phyloP scores from a whole-genome alignment of 2,329 filamentous ascomycete species.

The Claviceps sp. region DNA sequence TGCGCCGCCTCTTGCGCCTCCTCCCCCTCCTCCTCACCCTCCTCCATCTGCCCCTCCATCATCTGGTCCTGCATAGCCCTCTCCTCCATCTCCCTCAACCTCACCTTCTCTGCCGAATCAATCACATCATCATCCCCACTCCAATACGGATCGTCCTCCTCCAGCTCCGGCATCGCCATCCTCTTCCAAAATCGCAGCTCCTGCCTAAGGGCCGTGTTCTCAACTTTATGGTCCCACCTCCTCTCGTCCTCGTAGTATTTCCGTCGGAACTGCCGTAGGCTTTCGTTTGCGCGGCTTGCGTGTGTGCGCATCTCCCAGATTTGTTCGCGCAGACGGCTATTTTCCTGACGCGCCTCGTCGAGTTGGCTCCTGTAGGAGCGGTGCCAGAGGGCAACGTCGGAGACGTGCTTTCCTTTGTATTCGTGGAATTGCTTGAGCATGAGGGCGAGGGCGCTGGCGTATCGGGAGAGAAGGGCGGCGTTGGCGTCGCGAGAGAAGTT shows the following conservation, averaged over 20 bases:
- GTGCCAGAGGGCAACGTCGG: conserved; percentile 51
- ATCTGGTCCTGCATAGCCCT: conserved; percentile 28
- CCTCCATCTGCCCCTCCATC: conserved; percentile 18
- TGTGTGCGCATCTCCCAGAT: conserved; percentile 54
- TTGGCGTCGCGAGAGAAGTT: conserved; percentile 48
- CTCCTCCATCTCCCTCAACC: conserved; percentile 35
- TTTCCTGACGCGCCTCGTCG: conserved; percentile 51
- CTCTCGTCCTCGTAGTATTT: conserved; percentile 42
- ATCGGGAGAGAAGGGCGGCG: conserved; percentile 42
- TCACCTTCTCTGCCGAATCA: conserved; percentile 45
- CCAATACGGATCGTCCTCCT: conserved; percentile 47
- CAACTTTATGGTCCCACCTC: conserved; percentile 39
- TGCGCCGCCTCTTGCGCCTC: conserved; percentile 8
- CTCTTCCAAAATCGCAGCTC: conserved; percentile 54
- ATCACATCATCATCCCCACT: conserved; percentile 53
- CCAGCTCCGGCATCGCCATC: conserved; percentile 47
- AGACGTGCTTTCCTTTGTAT: conserved; percentile 50
- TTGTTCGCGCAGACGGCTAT: conserved; percentile 47
- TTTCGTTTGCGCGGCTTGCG: conserved; percentile 43
- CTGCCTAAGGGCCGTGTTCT: conserved; percentile 39
- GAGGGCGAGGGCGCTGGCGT: conserved; percentile 40
- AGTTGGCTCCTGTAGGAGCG: conserved; percentile 52
- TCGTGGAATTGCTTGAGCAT: conserved; percentile 52
- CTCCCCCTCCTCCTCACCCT: conserved; percentile 21
- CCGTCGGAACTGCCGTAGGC: conserved; percentile 42